A percentile compares a stretch with the other conserved stretches of the same genome.
Conservation (phyloP, 169 alveolate species). For the Prorocentrum cordatum region DNA sequence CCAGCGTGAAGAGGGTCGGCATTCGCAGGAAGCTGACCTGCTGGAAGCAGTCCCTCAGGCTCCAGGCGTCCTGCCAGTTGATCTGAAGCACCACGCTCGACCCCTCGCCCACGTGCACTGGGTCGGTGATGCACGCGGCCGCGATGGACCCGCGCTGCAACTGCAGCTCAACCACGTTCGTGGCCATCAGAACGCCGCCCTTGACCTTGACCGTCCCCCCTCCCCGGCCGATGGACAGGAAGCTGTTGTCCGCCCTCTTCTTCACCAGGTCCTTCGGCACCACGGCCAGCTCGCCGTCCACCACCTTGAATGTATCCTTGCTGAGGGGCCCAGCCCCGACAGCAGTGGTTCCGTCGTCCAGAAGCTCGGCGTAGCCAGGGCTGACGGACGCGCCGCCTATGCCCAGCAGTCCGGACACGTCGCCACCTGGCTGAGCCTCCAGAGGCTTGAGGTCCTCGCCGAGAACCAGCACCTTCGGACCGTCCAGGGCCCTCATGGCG, state of each 20-base stretch:
- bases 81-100: constrained; percentile 3
- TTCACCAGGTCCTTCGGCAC: constrained; percentile 54
- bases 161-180: constrained; percentile 28
- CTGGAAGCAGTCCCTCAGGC: constrained; percentile 30
- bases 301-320: not conserved
- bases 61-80: not conserved
- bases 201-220: constrained; percentile 61
- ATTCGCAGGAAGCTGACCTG: constrained; percentile 50
- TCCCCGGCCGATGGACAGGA: constrained; percentile 39
- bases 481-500: constrained; percentile 25
- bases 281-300: not conserved
- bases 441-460: constrained; percentile 21
- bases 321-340: constrained; percentile 40
- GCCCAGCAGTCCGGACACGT: constrained; percentile 28
- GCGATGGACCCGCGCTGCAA: not conserved
- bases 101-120: constrained; percentile 57
- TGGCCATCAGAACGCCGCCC: constrained; percentile 60
- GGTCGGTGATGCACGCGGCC: constrained; percentile 58
- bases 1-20: constrained; percentile 13
- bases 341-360: constrained; percentile 7
- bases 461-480: not conserved
- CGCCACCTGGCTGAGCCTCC: not conserved
- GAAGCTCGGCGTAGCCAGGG: constrained; percentile 50
- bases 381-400: constrained; percentile 12
- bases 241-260: constrained; percentile 23